These are phyloP conservation scores for Cordia subcordata DNA, from an alignment of 257 asterid genomes.

Conservation along the genomic window DNA sequence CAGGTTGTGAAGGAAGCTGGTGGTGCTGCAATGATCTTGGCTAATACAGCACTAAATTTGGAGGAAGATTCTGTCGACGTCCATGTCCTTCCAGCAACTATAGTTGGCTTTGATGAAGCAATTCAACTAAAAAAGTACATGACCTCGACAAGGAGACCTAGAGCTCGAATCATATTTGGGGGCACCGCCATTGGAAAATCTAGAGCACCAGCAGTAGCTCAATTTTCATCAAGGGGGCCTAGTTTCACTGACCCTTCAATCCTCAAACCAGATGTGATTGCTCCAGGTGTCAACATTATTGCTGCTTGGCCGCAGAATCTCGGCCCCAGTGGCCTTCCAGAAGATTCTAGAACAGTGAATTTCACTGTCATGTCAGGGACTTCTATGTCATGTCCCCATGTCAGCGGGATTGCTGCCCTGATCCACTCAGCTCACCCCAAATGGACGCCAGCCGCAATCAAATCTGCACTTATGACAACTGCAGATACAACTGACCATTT, in stretches of 20 bases:
- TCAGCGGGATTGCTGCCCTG: slow-evolving; percentile 74
- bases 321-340: slow-evolving; percentile 84
- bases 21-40: slow-evolving; percentile 72
- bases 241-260: slow-evolving; percentile 76
- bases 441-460: slow-evolving; percentile 79
- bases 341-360: slow-evolving; percentile 81
- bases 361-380: slow-evolving; percentile 94
- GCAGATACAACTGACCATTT: slow-evolving; percentile 53
- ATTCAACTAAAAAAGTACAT: slow-evolving; percentile 42
- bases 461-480: slow-evolving; percentile 87
- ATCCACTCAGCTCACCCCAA: slow-evolving; percentile 66
- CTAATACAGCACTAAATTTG: slow-evolving; percentile 64
- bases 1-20: slow-evolving; percentile 78
- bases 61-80: slow-evolving; percentile 89
- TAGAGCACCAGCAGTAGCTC: slow-evolving; percentile 86
- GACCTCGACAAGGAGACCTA: slow-evolving; percentile 50
- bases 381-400: slow-evolving; percentile 96
- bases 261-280: slow-evolving; percentile 84
- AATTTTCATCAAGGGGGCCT: slow-evolving; percentile 86
- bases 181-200: slow-evolving; percentile 58
- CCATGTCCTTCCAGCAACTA: slow-evolving; percentile 78
- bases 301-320: slow-evolving; percentile 96
- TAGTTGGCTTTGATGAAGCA: slow-evolving; percentile 66
- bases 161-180: slow-evolving; percentile 64
- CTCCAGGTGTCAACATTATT: slow-evolving; percentile 88